These are phyloP conservation scores for Aspergillus olivimuriae DNA, from an alignment of 495 filamentous ascomycete species.

Conservation along the genomic window DNA sequence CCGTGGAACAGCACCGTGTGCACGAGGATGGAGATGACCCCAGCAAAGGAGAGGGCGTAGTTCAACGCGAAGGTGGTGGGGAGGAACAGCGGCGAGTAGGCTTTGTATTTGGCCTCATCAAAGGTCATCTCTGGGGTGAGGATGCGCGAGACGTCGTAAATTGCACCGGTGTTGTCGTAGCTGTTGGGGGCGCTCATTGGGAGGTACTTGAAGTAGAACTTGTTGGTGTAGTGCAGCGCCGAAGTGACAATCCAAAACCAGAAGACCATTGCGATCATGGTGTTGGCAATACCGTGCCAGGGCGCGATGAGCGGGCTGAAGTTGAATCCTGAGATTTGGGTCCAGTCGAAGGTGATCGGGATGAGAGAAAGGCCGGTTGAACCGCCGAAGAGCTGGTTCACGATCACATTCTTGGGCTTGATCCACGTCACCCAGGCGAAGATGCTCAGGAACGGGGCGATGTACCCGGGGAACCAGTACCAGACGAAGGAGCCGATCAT, in stretches of 20 bases:
- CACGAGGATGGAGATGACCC: slow-evolving; percentile 48
- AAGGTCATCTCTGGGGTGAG: slow-evolving; percentile 48
- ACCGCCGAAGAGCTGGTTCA: slow-evolving; percentile 57
- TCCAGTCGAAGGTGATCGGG: slow-evolving; percentile 66
- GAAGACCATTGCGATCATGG: slow-evolving; percentile 47
- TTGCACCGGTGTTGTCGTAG: slow-evolving; percentile 50
- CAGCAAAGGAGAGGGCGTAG: slow-evolving; percentile 57
- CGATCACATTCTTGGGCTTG: slow-evolving; percentile 40
- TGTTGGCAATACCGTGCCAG: slow-evolving; percentile 58
- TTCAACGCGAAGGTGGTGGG: slow-evolving; percentile 53
- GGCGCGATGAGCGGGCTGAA: slow-evolving; percentile 62
- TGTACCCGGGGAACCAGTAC: slow-evolving; percentile 53
- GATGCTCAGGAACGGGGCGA: slow-evolving; percentile 41
- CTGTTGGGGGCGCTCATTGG: slow-evolving; percentile 49
- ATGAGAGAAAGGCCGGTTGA: slow-evolving; percentile 54
- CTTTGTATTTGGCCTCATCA: slow-evolving; percentile 45
- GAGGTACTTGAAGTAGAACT: slow-evolving; percentile 46
- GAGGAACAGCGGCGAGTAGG: slow-evolving; percentile 56
- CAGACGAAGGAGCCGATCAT: slow-evolving; percentile 52
- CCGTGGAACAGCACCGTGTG: slow-evolving; percentile 52
- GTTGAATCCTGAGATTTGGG: slow-evolving; percentile 58
- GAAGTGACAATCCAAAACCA: slow-evolving; percentile 48
- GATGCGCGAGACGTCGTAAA: slow-evolving; percentile 49
- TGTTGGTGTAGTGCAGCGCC: slow-evolving; percentile 46
- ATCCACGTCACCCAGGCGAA: slow-evolving; percentile 47